Base-by-base conservation (phyloP, 176 grass and related monocot genomes). In the Thalia dealbata region DNA sequence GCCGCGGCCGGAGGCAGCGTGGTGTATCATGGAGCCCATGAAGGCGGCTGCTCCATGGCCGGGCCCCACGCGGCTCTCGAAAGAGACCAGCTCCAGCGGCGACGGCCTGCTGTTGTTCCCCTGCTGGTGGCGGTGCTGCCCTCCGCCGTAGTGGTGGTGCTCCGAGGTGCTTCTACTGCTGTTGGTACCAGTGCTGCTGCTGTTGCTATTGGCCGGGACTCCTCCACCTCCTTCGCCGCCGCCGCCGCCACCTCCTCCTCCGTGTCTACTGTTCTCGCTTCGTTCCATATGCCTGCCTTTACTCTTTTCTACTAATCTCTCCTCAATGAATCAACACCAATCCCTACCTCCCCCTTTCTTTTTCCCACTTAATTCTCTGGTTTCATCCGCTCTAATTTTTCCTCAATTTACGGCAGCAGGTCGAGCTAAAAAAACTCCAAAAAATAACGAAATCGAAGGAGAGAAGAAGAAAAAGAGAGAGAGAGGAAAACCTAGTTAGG, bases 81-180 rank as follows among this genome's bases (percentile, higher is more conserved):
- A 85, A 14, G 85, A 78, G 67, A 64, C 73, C 35, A 63, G 56
- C n/a, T 75, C 73, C 6, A 75, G 42, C 38, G 73, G 8, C n/a
- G 73, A 27, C 35, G 73, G 73, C 3, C 58, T 41, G 41, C 73
- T 64, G 73, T 24, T 64, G 73, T 30, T 62, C 38, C 41, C 38
- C 18, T 54, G 70, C 70, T 72, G 70, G 7, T 14, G 70, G 25
- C 90, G 86, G 38, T 82, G 79, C 28, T 82, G 79, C 28, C 90
- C 89, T 61, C 82, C 79, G 48, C 60, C 69, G 54, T 7, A 48
- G 15, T 84, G 73, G 29, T 63, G 38, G n/a, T 75, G 84, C 13
- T 88, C 90, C 2, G 90, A 91, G 58, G 79, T 92, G 85, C 90
- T 93, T 66, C 95, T 66, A 75, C 95, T 88, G 81, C 87, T 93